Evolutionary conservation across 1,284 basidiomycete species (phyloP).

Genomic region (Peniophora sp.): DNA sequence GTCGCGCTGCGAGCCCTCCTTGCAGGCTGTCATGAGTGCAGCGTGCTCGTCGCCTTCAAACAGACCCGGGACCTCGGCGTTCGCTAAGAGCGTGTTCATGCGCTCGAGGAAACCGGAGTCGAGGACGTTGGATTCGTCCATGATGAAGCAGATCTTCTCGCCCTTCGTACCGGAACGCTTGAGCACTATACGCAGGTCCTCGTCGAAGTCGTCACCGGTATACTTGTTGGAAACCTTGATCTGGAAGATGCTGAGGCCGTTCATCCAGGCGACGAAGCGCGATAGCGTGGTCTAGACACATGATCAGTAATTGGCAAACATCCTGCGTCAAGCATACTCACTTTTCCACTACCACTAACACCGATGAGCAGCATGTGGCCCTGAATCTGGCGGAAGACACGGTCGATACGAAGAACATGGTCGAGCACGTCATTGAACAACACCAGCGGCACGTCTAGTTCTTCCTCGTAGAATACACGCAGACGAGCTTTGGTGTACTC

Average conservation of each 20-base stretch:
- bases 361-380: constrained; percentile 96
- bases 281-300: constrained; percentile 82
- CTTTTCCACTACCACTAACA: constrained; percentile 97
- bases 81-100: constrained; percentile 98
- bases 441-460: constrained; percentile 96
- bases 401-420: constrained; percentile 94
- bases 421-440: constrained; percentile 98
- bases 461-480: constrained; percentile 94
- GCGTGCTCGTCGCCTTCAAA: constrained; percentile 98
- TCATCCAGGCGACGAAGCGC: constrained; percentile 99
- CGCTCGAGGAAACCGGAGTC: constrained; percentile 98
- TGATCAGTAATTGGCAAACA: constrained; percentile 8
- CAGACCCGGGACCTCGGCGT: constrained; percentile 98
- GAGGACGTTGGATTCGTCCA: constrained; percentile 99
- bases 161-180: constrained; percentile 95
- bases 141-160: constrained; percentile 99
- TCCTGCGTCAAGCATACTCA: constrained; percentile 24
- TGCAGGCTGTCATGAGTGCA: constrained; percentile 96
- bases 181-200: constrained; percentile 90
- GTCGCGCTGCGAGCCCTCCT: constrained; percentile 96
- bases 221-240: constrained; percentile 99
- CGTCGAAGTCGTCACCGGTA: constrained; percentile 96
- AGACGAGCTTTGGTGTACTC: constrained; percentile 97
- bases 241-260: constrained; percentile 96
- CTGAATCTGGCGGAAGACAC: constrained; percentile 98